Conservation (phyloP, 176 grass and related monocot species). For the Ensete ventricosum region DNA sequence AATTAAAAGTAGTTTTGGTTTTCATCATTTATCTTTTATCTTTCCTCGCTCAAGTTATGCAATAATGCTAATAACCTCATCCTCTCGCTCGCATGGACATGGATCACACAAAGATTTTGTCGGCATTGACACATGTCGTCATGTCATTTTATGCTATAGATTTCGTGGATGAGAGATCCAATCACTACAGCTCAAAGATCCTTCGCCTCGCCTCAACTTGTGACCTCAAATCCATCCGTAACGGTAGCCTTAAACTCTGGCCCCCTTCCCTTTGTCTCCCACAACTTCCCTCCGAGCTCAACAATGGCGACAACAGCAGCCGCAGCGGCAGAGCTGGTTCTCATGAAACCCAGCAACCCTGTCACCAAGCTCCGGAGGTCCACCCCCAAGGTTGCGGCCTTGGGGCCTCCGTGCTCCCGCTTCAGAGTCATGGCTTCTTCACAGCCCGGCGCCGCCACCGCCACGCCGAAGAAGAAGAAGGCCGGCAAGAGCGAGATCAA, state of each 20-base stretch:
- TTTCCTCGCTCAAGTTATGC: no score
- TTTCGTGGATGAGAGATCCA: slow-evolving; percentile 40
- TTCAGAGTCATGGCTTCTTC: slow-evolving; percentile 29
- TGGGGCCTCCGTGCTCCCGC: background rate
- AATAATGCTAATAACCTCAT: no score
- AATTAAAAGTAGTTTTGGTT: no score
- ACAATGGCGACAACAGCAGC: slow-evolving; percentile 29
- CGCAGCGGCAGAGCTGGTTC: slow-evolving; percentile 56
- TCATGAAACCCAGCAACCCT: slow-evolving; percentile 46
- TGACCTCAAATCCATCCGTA: no score
- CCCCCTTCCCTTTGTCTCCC: background rate
- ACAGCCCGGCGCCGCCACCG: slow-evolving; percentile 20
- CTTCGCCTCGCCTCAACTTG: background rate
- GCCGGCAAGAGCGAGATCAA: slow-evolving; percentile 51
- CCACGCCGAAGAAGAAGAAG: slow-evolving; percentile 25
- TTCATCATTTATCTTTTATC: no score
- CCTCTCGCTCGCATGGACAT: no score
- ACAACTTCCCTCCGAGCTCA: background rate
- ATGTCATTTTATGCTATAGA: slow-evolving; percentile 39
- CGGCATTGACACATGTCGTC: slow-evolving; percentile 29
- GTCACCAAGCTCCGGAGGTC: slow-evolving; percentile 18
- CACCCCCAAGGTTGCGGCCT: slow-evolving; percentile 16
- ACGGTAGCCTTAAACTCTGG: background rate
- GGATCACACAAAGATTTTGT: no score
- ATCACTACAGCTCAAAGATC: background rate